Evolutionary conservation across 345 rosid genomes (phyloP).

Genomic region (Aquilaria sinensis): DNA sequence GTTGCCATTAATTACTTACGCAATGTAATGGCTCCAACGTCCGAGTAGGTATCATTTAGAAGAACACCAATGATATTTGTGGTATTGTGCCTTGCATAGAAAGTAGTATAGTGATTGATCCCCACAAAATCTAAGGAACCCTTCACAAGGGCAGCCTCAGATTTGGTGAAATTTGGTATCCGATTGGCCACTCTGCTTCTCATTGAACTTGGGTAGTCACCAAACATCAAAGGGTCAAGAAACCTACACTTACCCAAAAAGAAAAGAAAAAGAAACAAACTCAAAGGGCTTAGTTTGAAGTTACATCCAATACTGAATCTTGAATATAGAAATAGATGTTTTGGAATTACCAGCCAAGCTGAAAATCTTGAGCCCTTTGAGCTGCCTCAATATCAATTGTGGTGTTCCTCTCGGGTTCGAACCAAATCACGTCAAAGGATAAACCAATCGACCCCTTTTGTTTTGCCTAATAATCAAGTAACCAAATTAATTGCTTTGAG

Average conservation of each 20-base stretch:
- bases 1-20: slow-evolving; percentile 38
- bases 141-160: slow-evolving; percentile 54
- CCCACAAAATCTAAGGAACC: slow-evolving; percentile 93
- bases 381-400: slow-evolving; percentile 66
- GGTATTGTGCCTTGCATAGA: slow-evolving; percentile 42
- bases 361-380: slow-evolving; percentile 95
- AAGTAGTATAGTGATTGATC: slow-evolving; percentile 92
- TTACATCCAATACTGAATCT: too few species aligned
- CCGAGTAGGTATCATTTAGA: slow-evolving; percentile 63
- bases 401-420: slow-evolving; percentile 48
- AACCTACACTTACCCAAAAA: slow-evolving; percentile 42
- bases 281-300: too few species aligned
- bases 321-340: not conserved
- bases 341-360: slow-evolving; percentile 79
- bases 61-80: slow-evolving; percentile 27
- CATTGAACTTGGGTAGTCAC: slow-evolving; percentile 89
- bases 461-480: slow-evolving; percentile 33
- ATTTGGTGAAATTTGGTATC: slow-evolving; percentile 56
- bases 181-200: slow-evolving; percentile 65
- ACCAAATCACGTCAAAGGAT: slow-evolving; percentile 84
- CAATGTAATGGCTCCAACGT: slow-evolving; percentile 68
- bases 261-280: not conserved
- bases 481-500: not conserved
- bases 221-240: slow-evolving; percentile 79
- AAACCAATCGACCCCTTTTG: slow-evolving; percentile 76